Base-by-base conservation (phyloP, 768 basidiomycete genomes). In the Pleurotus tuber-regium region DNA sequence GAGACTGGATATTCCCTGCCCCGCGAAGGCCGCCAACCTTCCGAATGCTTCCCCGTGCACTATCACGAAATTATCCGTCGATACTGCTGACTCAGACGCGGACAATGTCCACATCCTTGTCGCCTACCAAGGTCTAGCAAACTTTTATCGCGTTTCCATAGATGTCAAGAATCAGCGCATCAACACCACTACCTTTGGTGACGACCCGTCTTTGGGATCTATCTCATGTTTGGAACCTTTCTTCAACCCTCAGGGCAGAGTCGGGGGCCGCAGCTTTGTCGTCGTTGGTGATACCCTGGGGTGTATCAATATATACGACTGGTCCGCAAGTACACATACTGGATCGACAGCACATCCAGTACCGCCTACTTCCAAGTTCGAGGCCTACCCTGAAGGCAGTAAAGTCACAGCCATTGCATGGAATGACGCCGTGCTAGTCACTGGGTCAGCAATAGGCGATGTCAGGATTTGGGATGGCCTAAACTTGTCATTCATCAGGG, bases 271-370 rank as follows among this genome's bases (percentile, higher is more conserved):
- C 9, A 78, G 72, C 59, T 80, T 88, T 61, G 64, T 90, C 26
- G 58, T 90, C 7, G 70, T 69, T 1, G 89, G 90, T 2, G 86
- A 91, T 61, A 66, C 70, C 19, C 69, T 87, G 21, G 89, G 89
- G 1, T 81, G 72, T 35, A 65, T 90, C 38, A 80, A 73, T 50
- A 66, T 89, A 3, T 89, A 85, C 59, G 72, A 79, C 29, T 86
- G 79, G 77, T 31, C 46, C 23, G 28, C 28, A 9, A 4, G 28
- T 9, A 11, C 26, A 48, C 25, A 16, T 25, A 26, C 51, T 30
- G 28, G 40, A 3, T 43, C 33, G 6, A 26, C 48, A 2, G 23
- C 31, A 53, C 40, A 52, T 65, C 25, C 60, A 33, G 39, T 73
- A 21, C 43, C 48, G 12, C 77, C 82, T 1, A 54, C 68, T 3